Evolutionary conservation across 2,329 filamentous ascomycete species (phyloP).

Genomic region (Arthrobotrys sinensis): DNA sequence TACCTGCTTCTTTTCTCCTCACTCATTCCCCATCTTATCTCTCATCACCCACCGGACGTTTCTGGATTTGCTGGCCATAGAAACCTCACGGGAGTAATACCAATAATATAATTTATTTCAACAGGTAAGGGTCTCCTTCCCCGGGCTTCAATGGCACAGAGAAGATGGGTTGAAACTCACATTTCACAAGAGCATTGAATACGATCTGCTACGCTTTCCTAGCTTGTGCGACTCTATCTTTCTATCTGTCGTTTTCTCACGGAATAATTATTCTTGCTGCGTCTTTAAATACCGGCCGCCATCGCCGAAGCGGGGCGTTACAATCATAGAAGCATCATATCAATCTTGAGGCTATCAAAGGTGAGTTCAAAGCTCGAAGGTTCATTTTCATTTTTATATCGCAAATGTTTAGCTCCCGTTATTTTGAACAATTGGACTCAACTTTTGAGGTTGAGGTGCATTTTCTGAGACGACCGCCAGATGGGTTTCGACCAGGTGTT

Average conservation of each 20-base stretch:
- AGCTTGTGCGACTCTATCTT: constrained; percentile 46
- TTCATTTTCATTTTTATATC: constrained; percentile 33
- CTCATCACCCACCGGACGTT: constrained; percentile 38
- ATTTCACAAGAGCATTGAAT: constrained; percentile 52
- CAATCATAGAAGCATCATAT: constrained; percentile 38
- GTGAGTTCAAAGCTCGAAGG: constrained; percentile 23
- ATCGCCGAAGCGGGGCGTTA: constrained; percentile 52
- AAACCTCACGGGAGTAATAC: constrained; percentile 41
- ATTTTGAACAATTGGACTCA: constrained; percentile 33
- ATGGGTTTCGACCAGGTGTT: constrained; percentile 62
- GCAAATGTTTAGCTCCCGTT: constrained; percentile 35
- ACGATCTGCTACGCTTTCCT: constrained; percentile 39
- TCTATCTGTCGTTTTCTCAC: constrained; percentile 37
- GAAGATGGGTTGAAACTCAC: constrained; percentile 39
- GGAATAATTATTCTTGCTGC: constrained; percentile 23
- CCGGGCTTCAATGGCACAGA: constrained; percentile 10
- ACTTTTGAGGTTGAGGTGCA: constrained; percentile 61
- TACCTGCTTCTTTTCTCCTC: constrained; percentile 29
- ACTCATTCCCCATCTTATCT: constrained; percentile 23
- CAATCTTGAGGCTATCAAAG: constrained; percentile 32
- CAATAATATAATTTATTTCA: constrained; percentile 44
- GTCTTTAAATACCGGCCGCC: constrained; percentile 33
- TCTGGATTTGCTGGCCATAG: constrained; percentile 53
- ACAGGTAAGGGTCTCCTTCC: constrained; percentile 22
- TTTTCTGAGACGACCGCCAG: constrained; percentile 62